Evolutionary conservation across 352 stramenopile genomes (phyloP).

Genomic region (Poterioochromonas sp.): DNA sequence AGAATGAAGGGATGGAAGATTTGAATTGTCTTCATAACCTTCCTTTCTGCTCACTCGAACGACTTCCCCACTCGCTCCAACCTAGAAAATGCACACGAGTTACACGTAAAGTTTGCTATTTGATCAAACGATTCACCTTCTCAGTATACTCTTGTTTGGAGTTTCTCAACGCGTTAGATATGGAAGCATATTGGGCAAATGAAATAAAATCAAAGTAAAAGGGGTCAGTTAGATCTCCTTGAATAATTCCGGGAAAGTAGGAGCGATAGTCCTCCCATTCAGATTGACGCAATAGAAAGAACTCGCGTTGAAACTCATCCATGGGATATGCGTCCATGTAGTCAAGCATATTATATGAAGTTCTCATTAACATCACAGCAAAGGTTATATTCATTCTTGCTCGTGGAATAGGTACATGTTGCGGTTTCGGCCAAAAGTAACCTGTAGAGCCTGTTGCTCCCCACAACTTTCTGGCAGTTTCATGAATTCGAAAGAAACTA

Average conservation of each 20-base stretch:
- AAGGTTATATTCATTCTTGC: not conserved
- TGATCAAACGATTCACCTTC: not conserved
- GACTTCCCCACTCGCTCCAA: not conserved
- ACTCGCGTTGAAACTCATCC: not conserved
- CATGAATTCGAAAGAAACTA: too few relatives aligned
- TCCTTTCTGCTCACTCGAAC: not conserved
- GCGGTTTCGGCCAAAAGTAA: too few relatives aligned
- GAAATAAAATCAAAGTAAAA: not conserved
- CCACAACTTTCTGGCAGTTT: too few relatives aligned
- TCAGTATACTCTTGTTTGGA: not conserved
- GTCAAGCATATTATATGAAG: not conserved
- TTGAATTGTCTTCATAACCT: not conserved
- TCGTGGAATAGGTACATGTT: too few relatives aligned
- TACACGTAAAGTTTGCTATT: not conserved
- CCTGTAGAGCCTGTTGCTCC: too few relatives aligned
- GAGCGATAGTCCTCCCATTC: not conserved
- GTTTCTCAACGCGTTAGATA: not conserved
- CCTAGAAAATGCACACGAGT: not conserved
- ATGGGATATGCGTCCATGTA: not conserved
- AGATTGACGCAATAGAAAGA: not conserved
- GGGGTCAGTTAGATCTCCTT: not conserved
- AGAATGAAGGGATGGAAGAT: not conserved
- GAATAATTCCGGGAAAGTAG: not conserved
- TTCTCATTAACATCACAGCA: not conserved
- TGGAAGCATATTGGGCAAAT: not conserved